phyloP scores from a whole-genome alignment of 2,329 filamentous ascomycete genomes.

The Diaporthe velutina region DNA sequence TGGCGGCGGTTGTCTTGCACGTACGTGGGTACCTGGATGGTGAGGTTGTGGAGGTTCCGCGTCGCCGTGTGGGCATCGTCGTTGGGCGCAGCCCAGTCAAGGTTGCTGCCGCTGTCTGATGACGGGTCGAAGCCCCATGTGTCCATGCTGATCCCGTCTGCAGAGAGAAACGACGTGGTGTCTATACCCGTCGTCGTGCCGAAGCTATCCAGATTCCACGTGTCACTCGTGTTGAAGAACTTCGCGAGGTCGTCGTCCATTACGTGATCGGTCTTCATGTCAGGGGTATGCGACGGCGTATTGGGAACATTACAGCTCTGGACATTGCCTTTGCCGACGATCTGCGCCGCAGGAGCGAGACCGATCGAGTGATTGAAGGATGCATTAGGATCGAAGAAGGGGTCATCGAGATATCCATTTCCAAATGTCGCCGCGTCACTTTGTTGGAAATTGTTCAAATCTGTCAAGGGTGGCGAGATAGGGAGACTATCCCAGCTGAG shows the following conservation, averaged over 20 bases:
- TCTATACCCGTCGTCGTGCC: conserved; percentile 28
- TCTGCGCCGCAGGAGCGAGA: conserved; percentile 34
- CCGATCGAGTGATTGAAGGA: conserved; percentile 30
- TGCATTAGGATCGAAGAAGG: conserved; percentile 44
- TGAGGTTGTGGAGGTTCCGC: conserved; percentile 39
- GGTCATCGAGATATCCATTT: conserved; percentile 46
- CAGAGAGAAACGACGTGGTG: conserved; percentile 43
- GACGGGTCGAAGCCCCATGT: conserved; percentile 35
- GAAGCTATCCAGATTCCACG: conserved; percentile 36
- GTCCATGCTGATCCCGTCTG: conserved; percentile 46
- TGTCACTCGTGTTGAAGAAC: conserved; percentile 43
- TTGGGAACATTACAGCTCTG: conserved; percentile 45
- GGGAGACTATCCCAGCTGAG: conserved; percentile 35
- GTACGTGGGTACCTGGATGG: conserved; percentile 39
- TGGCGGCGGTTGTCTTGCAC: conserved; percentile 34
- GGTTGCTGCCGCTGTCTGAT: conserved; percentile 33
- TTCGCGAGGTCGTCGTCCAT: conserved; percentile 40
- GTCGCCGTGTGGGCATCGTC: background rate
- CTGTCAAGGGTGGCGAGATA: conserved; percentile 39
- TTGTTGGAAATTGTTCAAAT: conserved; percentile 25
- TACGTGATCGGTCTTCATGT: conserved; percentile 44
- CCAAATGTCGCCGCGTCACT: conserved; percentile 41
- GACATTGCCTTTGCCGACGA: conserved; percentile 22
- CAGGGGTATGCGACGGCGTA: conserved; percentile 56
- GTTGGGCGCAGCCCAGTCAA: conserved; percentile 27